phyloP scores from a whole-genome alignment of 257 asterid species.

The Echites panduratus region DNA sequence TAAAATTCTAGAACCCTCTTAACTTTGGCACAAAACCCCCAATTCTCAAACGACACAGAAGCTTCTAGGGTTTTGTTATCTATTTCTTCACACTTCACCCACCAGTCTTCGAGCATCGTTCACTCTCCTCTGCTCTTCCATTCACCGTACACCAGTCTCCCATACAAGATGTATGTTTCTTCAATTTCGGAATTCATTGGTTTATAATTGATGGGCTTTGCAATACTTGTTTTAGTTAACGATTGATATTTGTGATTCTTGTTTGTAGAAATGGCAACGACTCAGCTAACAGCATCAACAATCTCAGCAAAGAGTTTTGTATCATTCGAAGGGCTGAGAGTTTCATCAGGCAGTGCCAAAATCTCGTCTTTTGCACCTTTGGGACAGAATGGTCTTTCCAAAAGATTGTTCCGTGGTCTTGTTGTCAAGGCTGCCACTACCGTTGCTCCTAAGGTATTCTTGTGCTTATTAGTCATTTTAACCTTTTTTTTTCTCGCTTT shows the following conservation, averaged over 20 bases:
- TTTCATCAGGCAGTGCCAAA: slow-evolving; percentile 40
- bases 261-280: slow-evolving; percentile 55
- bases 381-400: slow-evolving; percentile 33
- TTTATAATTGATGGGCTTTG: neutral
- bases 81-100: slow-evolving; percentile 14
- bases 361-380: slow-evolving; percentile 42
- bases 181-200: too few species aligned
- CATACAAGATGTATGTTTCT: neutral
- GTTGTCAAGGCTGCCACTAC: slow-evolving; percentile 80
- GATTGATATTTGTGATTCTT: slow-evolving; percentile 1
- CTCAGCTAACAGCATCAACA: slow-evolving; percentile 70
- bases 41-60: slow-evolving; percentile 11
- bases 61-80: slow-evolving; percentile 67
- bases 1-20: slow-evolving; percentile 44
- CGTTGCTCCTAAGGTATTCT: slow-evolving; percentile 80
- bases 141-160: neutral
- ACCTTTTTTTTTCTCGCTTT: neutral
- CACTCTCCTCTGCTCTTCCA: neutral
- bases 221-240: neutral
- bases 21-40: slow-evolving; percentile 25
- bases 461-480: too few species aligned
- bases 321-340: slow-evolving; percentile 75
- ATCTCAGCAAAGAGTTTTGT: slow-evolving; percentile 61
- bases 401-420: slow-evolving; percentile 49
- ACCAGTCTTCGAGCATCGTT: neutral